Conservation (phyloP, 176 grass and related monocot genomes). For the sorghum (Sorghum bicolor) region Sorghum_bicolor_NCBIv3 NC_012870.2:21479501-21480000, state of each 20-base stretch:
- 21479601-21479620: neutral
- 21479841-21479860: neutral
- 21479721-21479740: neutral
- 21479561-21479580: neutral
- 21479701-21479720: neutral
- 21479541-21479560: neutral
- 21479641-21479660: neutral
- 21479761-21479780: neutral
- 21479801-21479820: neutral
- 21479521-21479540: neutral
- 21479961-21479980: neutral
- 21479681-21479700: neutral
- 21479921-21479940: neutral
- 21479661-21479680: neutral
- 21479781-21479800: neutral
- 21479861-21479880: neutral
- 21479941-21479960: neutral
- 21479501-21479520: slow-evolving; percentile 1
- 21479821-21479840: neutral
- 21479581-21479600: neutral
- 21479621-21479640: neutral
- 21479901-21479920: neutral
- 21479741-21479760: neutral
- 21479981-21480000: neutral
- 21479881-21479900: neutral